Base-by-base conservation (phyloP, 345 rosid species). In the Erodium maritimum region DNA sequence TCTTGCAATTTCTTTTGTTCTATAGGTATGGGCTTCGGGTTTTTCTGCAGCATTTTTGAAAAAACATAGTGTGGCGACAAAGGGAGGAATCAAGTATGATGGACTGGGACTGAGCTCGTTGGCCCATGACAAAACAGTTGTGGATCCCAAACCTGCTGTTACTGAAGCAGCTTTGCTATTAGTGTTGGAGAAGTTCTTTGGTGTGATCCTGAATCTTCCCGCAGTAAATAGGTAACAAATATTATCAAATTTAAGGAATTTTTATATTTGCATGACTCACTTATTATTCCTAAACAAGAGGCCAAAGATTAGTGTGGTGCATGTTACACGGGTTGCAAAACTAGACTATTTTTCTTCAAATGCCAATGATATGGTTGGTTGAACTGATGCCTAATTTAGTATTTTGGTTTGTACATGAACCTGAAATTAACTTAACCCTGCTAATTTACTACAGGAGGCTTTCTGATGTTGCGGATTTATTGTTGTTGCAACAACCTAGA, bases 21-120 rank as follows among this genome's bases (percentile, higher is more conserved):
- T 45, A 65, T 64, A 94, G 99, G 99, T 90, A 33, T 94, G 97
- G 97, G 97, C 97, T 52, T 90, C 93, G 0, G 99, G 99, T 63
- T 94, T 90, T 74, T 87, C 88, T 5, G 99, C 99, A 0, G 99
- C 99, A 16, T 79, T 94, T 71, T 82, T 94, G 56, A 94, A 94
- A 71, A 94, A 90, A 74, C 68, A 65, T 34, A 94, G 97, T 19
- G 70, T 90, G 65, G 97, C 97, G 20, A 81, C 96, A 19, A 94
- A 85, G 74, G 88, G 81, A 55, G 62, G 65, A 14, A 24, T 55
- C 7, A 67, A 61, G 52, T 65, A 69, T 14, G 65, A 68, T 21
- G 77, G 69, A 57, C 67, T 77, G 45, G 69, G 54, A 57, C 23
- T 65, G 25, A 75, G 66, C 21, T 24, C 73, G 18, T 51, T 33